Base-by-base conservation (phyloP, 495 filamentous ascomycete genomes). In the Penicillium tannophilum region DNA sequence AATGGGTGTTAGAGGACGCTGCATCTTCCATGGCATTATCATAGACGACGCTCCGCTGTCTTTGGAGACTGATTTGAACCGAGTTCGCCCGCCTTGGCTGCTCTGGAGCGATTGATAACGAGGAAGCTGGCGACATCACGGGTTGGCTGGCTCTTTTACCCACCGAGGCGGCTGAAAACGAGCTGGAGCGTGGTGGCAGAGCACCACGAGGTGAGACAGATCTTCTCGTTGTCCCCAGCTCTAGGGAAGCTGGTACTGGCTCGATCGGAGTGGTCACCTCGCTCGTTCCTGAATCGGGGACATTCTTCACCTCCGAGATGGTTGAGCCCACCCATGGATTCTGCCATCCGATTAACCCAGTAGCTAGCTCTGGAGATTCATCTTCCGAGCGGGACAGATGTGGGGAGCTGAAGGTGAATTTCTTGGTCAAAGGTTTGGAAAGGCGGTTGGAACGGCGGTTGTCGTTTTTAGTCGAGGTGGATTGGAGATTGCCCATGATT, bases 401-500 rank as follows among this genome's bases (percentile, higher is more conserved):
- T 24, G 58, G 52, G 50, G 52, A 33, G 60, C 47, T 62, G 7
- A 43, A 46, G 43, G 53, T 16, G 17, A 55, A 26, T 20, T 63
- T 65, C 47, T 69, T 75, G 12, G 72, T 71, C 23, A 71, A 67
- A 19, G 79, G 76, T 43, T 82, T 82, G 26, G 77, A 79, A 46
- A 79, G 66, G 31, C 76, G 72, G 35, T 75, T 78, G 24, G 68
- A 63, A 41, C 69, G 72, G 54, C 67, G 68, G 36, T 60, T 71
- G 53, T 79, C 77, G 41, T 75, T 64, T 68, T 66, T 73, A 43
- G 63, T 69, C 60, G 60, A 61, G 19, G 62, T 69, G 28, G 77
- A 79, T 55, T 73, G 67, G 46, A 62, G 62, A 56, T 71, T 76
- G 63, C 74, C 74, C 71, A 78, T 78, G 64, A 49, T 67, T 70